These are phyloP conservation scores for Diaporthe citrichinensis DNA, from an alignment of 2,329 filamentous ascomycete species.

Conservation along the genomic window DNA sequence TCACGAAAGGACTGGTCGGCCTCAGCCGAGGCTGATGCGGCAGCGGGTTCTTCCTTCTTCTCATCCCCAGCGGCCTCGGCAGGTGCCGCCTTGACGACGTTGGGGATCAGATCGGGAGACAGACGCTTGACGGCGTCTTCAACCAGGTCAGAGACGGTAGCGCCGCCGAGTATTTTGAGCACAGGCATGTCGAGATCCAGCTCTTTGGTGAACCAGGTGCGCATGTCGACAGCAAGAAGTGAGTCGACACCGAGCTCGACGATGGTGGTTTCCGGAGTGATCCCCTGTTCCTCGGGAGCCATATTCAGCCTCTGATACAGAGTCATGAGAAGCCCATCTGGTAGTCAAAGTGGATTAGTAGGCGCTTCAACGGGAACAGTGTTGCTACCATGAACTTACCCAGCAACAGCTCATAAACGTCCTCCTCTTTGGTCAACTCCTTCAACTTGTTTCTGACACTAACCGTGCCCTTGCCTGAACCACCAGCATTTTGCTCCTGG, in stretches of 20 bases:
- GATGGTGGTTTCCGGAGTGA: slow-evolving; percentile 35
- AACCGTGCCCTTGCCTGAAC: slow-evolving; percentile 4
- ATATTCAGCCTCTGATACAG: slow-evolving; percentile 40
- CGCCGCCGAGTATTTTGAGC: slow-evolving; percentile 56
- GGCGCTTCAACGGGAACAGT: neutral
- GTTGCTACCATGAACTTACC: neutral
- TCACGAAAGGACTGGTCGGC: slow-evolving; percentile 24
- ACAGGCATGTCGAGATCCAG: slow-evolving; percentile 58
- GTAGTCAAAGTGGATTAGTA: slow-evolving; percentile 1
- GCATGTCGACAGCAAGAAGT: slow-evolving; percentile 50
- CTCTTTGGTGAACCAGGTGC: slow-evolving; percentile 61
- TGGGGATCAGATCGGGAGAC: slow-evolving; percentile 27
- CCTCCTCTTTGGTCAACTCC: slow-evolving; percentile 28
- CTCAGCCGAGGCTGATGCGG: slow-evolving; percentile 1
- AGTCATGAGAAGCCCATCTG: slow-evolving; percentile 36
- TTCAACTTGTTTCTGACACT: slow-evolving; percentile 28
- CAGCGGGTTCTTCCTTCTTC: neutral
- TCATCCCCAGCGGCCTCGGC: slow-evolving; percentile 8
- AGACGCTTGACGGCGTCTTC: slow-evolving; percentile 19
- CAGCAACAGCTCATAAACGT: slow-evolving; percentile 18
- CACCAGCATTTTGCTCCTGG: slow-evolving; percentile 13
- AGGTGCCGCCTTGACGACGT: neutral
- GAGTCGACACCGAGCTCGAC: slow-evolving; percentile 45
- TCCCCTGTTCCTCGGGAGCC: slow-evolving; percentile 35
- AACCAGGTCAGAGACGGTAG: slow-evolving; percentile 34